Percentiles rank a stretch among this genome's conserved stretches.
These are phyloP conservation scores for Leccinum arenicola DNA, from an alignment of 768 basidiomycete genomes.

Conservation along the genomic window DNA sequence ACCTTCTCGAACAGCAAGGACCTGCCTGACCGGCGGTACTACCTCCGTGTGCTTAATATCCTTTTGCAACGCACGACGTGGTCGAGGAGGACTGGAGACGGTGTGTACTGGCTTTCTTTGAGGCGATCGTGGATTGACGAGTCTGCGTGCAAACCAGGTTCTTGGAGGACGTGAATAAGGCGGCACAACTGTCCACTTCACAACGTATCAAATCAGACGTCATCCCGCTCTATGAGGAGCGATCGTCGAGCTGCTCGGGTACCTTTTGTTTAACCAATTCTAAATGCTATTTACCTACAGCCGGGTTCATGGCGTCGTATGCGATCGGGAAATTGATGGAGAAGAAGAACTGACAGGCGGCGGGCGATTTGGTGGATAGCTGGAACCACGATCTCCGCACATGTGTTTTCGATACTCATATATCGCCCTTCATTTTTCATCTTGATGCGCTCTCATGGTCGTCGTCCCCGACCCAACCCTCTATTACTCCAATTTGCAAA, in stretches of 20 bases:
- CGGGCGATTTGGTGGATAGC: constrained; percentile 40
- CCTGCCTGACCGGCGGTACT: constrained; percentile 37
- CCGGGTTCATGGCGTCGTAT: constrained; percentile 14
- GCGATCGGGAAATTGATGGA: constrained; percentile 26
- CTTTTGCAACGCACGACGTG: constrained; percentile 50
- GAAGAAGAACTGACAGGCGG: constrained; percentile 37
- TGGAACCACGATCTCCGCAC: constrained; percentile 46
- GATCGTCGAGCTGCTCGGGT: too few species aligned
- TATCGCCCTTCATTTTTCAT: too few species aligned
- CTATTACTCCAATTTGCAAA: too few species aligned
- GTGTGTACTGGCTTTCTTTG: constrained; percentile 17
- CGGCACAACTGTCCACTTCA: constrained; percentile 32
- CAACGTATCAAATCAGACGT: constrained; percentile 34
- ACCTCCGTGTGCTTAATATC: constrained; percentile 40
- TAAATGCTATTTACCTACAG: constrained; percentile 6
- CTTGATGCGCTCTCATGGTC: not conserved
- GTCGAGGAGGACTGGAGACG: constrained; percentile 48
- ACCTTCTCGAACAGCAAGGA: constrained; percentile 24
- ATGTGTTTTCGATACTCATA: too few species aligned
- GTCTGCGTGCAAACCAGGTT: constrained; percentile 28
- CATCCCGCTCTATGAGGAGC: not conserved
- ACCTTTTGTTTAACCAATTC: too few species aligned
- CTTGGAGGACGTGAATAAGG: constrained; percentile 35
- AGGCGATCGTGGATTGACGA: not conserved
- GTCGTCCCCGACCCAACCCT: too few species aligned